These are phyloP conservation scores for Thymus quinquecostatus DNA, from an alignment of 257 asterid genomes.

Conservation along the genomic window DNA sequence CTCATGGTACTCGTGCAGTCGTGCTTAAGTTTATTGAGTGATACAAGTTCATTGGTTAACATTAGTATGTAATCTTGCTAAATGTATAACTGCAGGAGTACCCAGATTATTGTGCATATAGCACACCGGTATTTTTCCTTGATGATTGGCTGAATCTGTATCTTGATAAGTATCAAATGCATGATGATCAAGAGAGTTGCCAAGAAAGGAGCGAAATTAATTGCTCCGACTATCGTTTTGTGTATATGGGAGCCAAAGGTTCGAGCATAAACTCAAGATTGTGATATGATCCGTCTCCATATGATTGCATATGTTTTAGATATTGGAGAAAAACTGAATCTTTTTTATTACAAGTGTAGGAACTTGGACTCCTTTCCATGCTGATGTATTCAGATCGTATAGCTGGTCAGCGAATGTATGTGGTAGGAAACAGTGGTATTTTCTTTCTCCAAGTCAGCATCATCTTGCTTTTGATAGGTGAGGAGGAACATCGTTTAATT, in stretches of 20 bases:
- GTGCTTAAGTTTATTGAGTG: constrained; percentile 6
- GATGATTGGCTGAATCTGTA: constrained; percentile 97
- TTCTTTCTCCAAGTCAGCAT: constrained; percentile 74
- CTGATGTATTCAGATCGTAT: constrained; percentile 96
- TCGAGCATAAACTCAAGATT: constrained; percentile 37
- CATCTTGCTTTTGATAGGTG: constrained; percentile 87
- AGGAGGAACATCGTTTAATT: constrained; percentile 7
- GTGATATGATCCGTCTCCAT: constrained; percentile 18
- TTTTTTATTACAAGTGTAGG: constrained; percentile 46
- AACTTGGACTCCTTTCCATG: constrained; percentile 99
- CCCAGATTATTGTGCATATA: constrained; percentile 81
- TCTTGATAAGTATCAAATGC: constrained; percentile 86
- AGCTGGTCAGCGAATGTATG: constrained; percentile 99
- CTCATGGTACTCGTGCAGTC: constrained; percentile 30
- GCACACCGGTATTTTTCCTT: constrained; percentile 63
- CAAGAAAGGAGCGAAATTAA: constrained; percentile 61
- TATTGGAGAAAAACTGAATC: not conserved
- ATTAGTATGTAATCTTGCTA: constrained; percentile 16
- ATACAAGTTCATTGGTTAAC: constrained; percentile 7
- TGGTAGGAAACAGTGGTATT: constrained; percentile 92
- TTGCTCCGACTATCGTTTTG: constrained; percentile 98
- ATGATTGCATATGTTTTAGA: not conserved
- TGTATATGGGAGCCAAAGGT: constrained; percentile 98
- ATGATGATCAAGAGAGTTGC: constrained; percentile 53
- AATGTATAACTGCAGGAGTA: constrained; percentile 69